A percentile compares a stretch with the other conserved stretches of the same genome.
These are phyloP conservation scores for Fusarium sp. DNA, from an alignment of 2,329 filamentous ascomycete genomes.

Conservation along the genomic window DNA sequence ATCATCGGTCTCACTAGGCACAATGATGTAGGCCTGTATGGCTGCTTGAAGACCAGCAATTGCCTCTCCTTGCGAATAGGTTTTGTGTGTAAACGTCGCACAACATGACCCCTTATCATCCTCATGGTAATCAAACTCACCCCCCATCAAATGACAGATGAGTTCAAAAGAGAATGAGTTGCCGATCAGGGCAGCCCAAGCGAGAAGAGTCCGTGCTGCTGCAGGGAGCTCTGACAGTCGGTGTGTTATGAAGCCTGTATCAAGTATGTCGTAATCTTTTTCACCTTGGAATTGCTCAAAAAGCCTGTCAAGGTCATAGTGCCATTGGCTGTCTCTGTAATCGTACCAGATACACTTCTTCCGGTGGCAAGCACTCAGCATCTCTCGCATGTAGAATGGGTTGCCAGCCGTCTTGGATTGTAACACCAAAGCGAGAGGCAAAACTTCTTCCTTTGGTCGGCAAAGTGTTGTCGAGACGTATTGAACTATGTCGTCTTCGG, in stretches of 20 bases:
- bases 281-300: constrained; percentile 86
- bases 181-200: constrained; percentile 87
- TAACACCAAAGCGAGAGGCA: constrained; percentile 83
- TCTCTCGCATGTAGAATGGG: constrained; percentile 90
- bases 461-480: constrained; percentile 87
- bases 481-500: constrained; percentile 80
- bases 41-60: constrained; percentile 84
- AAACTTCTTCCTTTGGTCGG: constrained; percentile 74
- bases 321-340: constrained; percentile 83
- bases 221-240: constrained; percentile 79
- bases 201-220: constrained; percentile 79
- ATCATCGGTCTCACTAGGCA: constrained; percentile 85
- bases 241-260: constrained; percentile 83
- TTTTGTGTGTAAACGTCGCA: constrained; percentile 31
- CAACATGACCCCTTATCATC: constrained; percentile 53
- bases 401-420: constrained; percentile 91
- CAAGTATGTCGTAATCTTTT: constrained; percentile 80
- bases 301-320: constrained; percentile 84
- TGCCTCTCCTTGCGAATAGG: constrained; percentile 72
- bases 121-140: constrained; percentile 72
- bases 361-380: constrained; percentile 86
- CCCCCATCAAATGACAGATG: constrained; percentile 78
- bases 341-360: constrained; percentile 93
- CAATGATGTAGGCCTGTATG: constrained; percentile 81
- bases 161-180: constrained; percentile 85